phyloP scores from a whole-genome alignment of 2,329 filamentous ascomycete genomes.

The Monilinia aucupariae region DNA sequence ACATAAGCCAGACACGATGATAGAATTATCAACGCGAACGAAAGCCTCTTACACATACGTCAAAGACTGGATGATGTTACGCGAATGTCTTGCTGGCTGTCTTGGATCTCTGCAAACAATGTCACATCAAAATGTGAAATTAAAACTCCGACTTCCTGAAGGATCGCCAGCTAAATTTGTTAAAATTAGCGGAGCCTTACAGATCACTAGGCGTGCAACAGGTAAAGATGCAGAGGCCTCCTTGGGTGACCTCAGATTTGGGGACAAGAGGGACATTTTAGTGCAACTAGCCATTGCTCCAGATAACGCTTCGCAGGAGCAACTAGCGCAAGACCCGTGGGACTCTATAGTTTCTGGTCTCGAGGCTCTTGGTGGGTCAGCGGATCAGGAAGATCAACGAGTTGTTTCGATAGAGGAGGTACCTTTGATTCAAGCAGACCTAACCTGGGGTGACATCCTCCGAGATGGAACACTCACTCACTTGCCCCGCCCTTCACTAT shows the following conservation, averaged over 20 bases:
- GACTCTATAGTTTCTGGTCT: constrained; percentile 94
- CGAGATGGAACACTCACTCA: constrained; percentile 82
- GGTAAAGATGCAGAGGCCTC: constrained; percentile 91
- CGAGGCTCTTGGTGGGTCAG: constrained; percentile 82
- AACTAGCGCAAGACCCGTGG: constrained; percentile 89
- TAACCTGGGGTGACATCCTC: constrained; percentile 88
- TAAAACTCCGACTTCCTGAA: constrained; percentile 89
- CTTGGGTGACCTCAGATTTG: constrained; percentile 86
- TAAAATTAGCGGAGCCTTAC: constrained; percentile 93
- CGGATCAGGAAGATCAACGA: constrained; percentile 81
- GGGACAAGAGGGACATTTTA: constrained; percentile 88
- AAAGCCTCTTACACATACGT: constrained; percentile 98
- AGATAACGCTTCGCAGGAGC: constrained; percentile 72
- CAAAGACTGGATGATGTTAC: constrained; percentile 99
- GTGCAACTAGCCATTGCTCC: constrained; percentile 91
- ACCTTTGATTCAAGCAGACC: constrained; percentile 88
- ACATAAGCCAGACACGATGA: constrained; percentile 98
- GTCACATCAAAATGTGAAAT: constrained; percentile 97
- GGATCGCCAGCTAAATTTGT: constrained; percentile 97
- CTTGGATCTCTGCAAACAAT: constrained; percentile 85
- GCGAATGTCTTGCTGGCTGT: constrained; percentile 91
- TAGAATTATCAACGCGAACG: constrained; percentile 88
- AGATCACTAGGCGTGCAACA: constrained; percentile 93
- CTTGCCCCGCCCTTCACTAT: constrained; percentile 78
- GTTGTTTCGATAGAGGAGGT: constrained; percentile 87